phyloP scores from a whole-genome alignment of 257 asterid genomes.

The Apocynum venetum region DNA sequence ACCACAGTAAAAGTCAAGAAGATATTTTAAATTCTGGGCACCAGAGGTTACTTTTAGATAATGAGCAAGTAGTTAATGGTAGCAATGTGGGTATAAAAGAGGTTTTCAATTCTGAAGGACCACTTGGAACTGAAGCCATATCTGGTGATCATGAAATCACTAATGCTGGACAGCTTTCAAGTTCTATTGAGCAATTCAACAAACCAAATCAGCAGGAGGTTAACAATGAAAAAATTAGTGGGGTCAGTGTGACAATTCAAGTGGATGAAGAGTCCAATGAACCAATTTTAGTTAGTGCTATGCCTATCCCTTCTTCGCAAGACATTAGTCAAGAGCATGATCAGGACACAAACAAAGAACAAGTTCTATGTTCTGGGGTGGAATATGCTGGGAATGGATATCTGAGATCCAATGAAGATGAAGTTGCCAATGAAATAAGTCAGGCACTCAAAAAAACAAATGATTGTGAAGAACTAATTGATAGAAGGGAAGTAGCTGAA shows the following conservation, averaged over 20 bases:
- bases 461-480: constrained; percentile 23
- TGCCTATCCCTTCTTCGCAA: constrained; percentile 11
- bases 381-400: constrained; percentile 20
- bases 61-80: constrained; percentile 20
- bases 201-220: background rate
- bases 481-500: constrained; percentile 15
- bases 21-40: constrained; percentile 24
- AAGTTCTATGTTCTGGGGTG: constrained; percentile 8
- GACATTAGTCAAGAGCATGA: constrained; percentile 16
- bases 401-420: constrained; percentile 17
- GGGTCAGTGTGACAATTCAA: constrained; percentile 11
- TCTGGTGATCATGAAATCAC: constrained; percentile 9
- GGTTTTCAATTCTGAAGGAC: constrained; percentile 7
- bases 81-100: background rate
- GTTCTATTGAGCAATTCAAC: constrained; percentile 2
- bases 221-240: background rate
- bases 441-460: constrained; percentile 18
- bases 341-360: constrained; percentile 20
- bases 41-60: constrained; percentile 19
- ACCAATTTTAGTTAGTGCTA: constrained; percentile 17
- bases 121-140: background rate
- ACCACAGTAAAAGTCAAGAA: constrained; percentile 28
- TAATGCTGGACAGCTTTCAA: constrained; percentile 1
- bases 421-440: constrained; percentile 12
- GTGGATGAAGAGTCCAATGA: constrained; percentile 24